phyloP scores from a whole-genome alignment of 805 yeast species.

The Candida nonsorbophila region DNA sequence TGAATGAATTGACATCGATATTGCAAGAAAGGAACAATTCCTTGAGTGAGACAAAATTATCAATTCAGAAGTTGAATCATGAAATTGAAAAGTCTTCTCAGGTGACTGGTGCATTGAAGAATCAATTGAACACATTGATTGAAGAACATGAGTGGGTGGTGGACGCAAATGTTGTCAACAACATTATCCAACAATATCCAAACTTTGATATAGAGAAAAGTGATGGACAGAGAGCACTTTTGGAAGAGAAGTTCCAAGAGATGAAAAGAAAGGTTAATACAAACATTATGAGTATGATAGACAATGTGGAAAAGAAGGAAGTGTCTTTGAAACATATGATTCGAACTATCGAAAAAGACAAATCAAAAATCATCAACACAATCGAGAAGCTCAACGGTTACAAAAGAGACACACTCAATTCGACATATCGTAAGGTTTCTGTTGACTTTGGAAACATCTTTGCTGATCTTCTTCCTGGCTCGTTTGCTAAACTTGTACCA shows the following conservation, averaged over 20 bases:
- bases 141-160: slow-evolving; percentile 66
- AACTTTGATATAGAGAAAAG: slow-evolving; percentile 60
- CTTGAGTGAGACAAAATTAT: slow-evolving; percentile 44
- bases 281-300: slow-evolving; percentile 87
- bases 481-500: slow-evolving; percentile 85
- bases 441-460: slow-evolving; percentile 87
- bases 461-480: slow-evolving; percentile 80
- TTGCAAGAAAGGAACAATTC: slow-evolving; percentile 40
- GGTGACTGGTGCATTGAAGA: slow-evolving; percentile 28
- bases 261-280: slow-evolving; percentile 80
- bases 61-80: slow-evolving; percentile 49
- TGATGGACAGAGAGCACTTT: slow-evolving; percentile 49
- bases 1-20: slow-evolving; percentile 50
- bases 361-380: slow-evolving; percentile 83
- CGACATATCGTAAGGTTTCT: slow-evolving; percentile 84
- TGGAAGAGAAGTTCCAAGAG: slow-evolving; percentile 55
- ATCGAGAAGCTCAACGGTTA: slow-evolving; percentile 78
- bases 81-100: slow-evolving; percentile 47
- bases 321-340: slow-evolving; percentile 71
- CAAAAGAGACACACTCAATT: slow-evolving; percentile 73
- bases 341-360: slow-evolving; percentile 82
- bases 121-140: slow-evolving; percentile 41
- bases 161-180: slow-evolving; percentile 53
- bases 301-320: slow-evolving; percentile 87
- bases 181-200: slow-evolving; percentile 56